Base-by-base conservation (phyloP, 768 basidiomycete species). In the Suillus clintonianus region DNA sequence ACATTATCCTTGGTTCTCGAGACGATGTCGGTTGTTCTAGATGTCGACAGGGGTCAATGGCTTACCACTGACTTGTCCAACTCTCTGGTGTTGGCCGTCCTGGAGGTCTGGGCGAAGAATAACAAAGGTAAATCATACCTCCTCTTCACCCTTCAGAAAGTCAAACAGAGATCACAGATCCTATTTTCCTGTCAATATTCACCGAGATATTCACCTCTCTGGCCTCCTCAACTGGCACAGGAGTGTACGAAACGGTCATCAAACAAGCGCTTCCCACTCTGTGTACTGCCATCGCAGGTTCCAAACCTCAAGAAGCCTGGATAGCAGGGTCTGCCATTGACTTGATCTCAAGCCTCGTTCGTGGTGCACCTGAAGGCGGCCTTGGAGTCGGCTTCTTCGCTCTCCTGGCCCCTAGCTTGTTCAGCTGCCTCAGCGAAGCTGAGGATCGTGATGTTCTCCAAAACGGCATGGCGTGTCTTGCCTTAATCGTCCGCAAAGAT, bases 401-500 rank as follows among this genome's bases (percentile, higher is more conserved):
- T 0, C 77, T 87, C 34, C 77, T 97, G 43, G 94, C 91, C 2
- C 89, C 90, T 0, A 83, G 79, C 60, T 76, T 99, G 9, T 94
- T 98, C 74, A 81, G 80, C 43, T 87, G 87, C 60, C 76, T 99
- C 57, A 74, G 77, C 22, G 76, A 77, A 10, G 85, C 92, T 0
- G 94, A 96, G 66, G 97, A 99, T 71, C 86, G 95, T 67, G 96
- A 96, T 71, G 86, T 90, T 15, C 74, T 92, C 41, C 92, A 94
- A 94, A 93, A 93, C 68, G 92, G 92, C 10, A 86, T 96, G 50
- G 75, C 85, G 22, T 90, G 92, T 64, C 80, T 99, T 22, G 97
- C 95, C 0, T 78, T 89, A 36, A 80, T 97, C 42, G 85, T 98
- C 58, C 88, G 95, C 43, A 98, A 95, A 78, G 95, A 96, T 69